Evolutionary conservation across 805 yeast genomes (phyloP).

Genomic region (Yamadazyma sp.): DNA sequence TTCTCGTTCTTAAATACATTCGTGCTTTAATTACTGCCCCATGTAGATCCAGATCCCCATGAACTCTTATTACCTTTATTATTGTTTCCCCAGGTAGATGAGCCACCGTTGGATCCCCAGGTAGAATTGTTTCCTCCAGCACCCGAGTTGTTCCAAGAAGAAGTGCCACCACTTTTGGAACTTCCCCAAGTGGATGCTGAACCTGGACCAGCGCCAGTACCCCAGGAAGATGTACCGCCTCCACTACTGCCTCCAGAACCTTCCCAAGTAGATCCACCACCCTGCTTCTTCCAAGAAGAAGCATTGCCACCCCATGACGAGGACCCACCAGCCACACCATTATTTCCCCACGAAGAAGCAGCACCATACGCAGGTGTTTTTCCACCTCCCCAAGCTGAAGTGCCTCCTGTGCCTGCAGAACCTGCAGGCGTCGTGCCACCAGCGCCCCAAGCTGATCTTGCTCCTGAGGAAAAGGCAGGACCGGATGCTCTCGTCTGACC

Average conservation of each 20-base stretch:
- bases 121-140: conserved; percentile 49
- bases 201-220: conserved; percentile 16
- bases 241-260: conserved; percentile 1
- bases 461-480: conserved; percentile 30
- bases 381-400: conserved; percentile 52
- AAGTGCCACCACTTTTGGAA: conserved; percentile 49
- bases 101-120: conserved; percentile 46
- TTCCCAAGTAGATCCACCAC: conserved; percentile 28
- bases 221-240: conserved; percentile 22
- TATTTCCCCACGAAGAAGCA: conserved; percentile 52
- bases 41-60: conserved; percentile 48
- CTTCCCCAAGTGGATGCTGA: conserved; percentile 52
- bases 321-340: conserved; percentile 44
- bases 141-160: conserved; percentile 45
- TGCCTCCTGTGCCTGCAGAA: conserved; percentile 42
- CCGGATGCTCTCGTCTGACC: conserved; percentile 17
- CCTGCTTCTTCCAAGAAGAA: conserved; percentile 14
- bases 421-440: conserved; percentile 26
- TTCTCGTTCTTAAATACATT: conserved; percentile 6
- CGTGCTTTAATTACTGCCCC: conserved; percentile 22
- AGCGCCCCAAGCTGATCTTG: conserved; percentile 54
- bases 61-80: conserved; percentile 26
- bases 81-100: conserved; percentile 48
- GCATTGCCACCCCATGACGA: conserved; percentile 32
- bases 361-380: conserved; percentile 32